Percentiles rank a stretch among this genome's conserved stretches.
Evolutionary conservation across 208 protist species (phyloP).

Genomic region (Trypanosoma theileri): DNA sequence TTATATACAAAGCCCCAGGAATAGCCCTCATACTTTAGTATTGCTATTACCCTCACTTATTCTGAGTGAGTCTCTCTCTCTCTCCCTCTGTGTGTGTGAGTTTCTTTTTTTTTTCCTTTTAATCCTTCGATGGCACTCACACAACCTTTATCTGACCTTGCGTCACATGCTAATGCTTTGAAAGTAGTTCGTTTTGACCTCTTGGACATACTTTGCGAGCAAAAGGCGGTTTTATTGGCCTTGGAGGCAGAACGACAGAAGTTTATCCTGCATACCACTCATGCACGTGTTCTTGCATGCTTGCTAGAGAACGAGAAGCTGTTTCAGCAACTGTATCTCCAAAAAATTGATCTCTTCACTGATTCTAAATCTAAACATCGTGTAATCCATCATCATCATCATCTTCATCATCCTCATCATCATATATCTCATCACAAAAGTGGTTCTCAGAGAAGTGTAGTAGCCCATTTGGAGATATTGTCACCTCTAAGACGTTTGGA

Average conservation of each 20-base stretch:
- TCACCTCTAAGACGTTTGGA: constrained; percentile 2
- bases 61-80: too few species aligned
- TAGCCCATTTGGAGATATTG: background rate
- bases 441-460: background rate
- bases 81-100: background rate
- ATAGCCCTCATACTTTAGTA: background rate
- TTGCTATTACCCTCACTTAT: too few species aligned
- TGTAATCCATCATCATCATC: background rate
- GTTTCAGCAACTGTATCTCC: background rate
- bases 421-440: background rate
- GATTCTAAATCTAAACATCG: background rate
- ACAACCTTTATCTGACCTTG: background rate
- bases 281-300: background rate
- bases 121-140: background rate
- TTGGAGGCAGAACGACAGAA: constrained; percentile 4
- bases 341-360: background rate
- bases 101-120: background rate
- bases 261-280: background rate
- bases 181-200: background rate
- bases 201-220: background rate
- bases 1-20: background rate
- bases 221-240: constrained; percentile 21
- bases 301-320: constrained; percentile 11
- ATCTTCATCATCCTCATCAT: too few species aligned
- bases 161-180: background rate